Base-by-base conservation (phyloP, 108 stramenopile genomes). In the Cylindrotheca closterium region DNA sequence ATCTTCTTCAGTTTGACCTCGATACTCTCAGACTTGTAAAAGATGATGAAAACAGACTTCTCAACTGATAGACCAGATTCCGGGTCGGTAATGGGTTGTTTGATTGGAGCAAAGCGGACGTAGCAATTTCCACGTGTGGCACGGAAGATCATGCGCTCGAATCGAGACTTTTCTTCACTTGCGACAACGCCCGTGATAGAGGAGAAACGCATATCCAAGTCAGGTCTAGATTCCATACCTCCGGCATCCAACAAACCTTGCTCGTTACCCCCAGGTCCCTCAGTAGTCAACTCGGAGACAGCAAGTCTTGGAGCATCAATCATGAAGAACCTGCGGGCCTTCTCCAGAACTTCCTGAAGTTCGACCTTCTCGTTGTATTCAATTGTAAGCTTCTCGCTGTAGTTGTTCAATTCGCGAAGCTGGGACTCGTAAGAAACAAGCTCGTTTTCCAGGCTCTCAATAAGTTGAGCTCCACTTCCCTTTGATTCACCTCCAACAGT, bases 341-440 rank as follows among this genome's bases (percentile, higher is more conserved):
- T 97, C 72, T 93, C 89, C 63, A 97, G 78, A 17, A 98, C 93
- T 67, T 96, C 93, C 56, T 97, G 98, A 5, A 95, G 81, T 74
- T 96, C 96, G 28, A 97, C 85, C 78, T 99, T 98, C 59, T 96
- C 92, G 67, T 96, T 97, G 95, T 98, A 99, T 67, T 99, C 97
- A 17, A 63, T 71, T 24, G 96, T 97, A 37, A 99, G 88, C 75
- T 95, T 95, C 69, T 96, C 94, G 66, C 78, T 87, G 83, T 89
- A 97, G 34, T 65, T 83, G 74, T 97, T 99, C 45, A 99, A 77
- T 67, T 99, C 97, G 30, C 73, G 64, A 31, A 99, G 85, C 70
- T 98, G 96, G 28, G 77, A 62, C 74, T 99, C 97, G 58, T 97
- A 92, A 17, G 77, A 80, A 58, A 96, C 97, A 23, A 99, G 74